Evolutionary conservation across 768 basidiomycete species (phyloP).

Genomic region (Kwoniella newhampshirensis): DNA sequence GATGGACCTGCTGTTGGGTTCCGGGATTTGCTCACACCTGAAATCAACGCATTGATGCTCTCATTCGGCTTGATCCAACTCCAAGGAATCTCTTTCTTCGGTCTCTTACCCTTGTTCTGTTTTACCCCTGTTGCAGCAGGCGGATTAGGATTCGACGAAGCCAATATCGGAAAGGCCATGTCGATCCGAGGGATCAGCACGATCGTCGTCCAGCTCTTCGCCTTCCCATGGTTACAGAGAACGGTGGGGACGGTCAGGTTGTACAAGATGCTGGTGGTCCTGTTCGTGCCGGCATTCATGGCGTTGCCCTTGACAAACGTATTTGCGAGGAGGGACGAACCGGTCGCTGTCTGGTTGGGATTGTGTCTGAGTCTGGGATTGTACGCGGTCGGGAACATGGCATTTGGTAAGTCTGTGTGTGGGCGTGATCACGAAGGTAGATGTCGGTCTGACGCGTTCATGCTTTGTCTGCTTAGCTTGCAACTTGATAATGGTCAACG

Average conservation of each 20-base stretch:
- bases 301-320: constrained; percentile 34
- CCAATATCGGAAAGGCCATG: constrained; percentile 35
- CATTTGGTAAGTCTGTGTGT: constrained; percentile 28
- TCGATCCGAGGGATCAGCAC: constrained; percentile 31
- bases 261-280: constrained; percentile 26
- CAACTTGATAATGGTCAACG: constrained; percentile 42
- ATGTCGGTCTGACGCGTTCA: too few species aligned
- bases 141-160: constrained; percentile 34
- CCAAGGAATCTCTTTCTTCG: constrained; percentile 25
- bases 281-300: constrained; percentile 37
- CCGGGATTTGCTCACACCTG: constrained; percentile 25
- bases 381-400: constrained; percentile 32
- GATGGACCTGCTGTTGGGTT: constrained; percentile 15
- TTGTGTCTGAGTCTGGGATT: constrained; percentile 19
- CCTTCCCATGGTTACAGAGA: constrained; percentile 34
- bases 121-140: constrained; percentile 38
- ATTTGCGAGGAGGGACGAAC: constrained; percentile 23
- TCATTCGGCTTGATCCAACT: constrained; percentile 38
- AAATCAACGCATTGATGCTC: constrained; percentile 35
- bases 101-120: constrained; percentile 42
- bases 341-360: constrained; percentile 29
- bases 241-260: constrained; percentile 30
- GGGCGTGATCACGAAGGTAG: background rate
- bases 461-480: constrained; percentile 24
- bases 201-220: constrained; percentile 35